These are phyloP conservation scores for Aspergillus oerlinghausenensis DNA, from an alignment of 2,329 filamentous ascomycete species.

Conservation along the genomic window DNA sequence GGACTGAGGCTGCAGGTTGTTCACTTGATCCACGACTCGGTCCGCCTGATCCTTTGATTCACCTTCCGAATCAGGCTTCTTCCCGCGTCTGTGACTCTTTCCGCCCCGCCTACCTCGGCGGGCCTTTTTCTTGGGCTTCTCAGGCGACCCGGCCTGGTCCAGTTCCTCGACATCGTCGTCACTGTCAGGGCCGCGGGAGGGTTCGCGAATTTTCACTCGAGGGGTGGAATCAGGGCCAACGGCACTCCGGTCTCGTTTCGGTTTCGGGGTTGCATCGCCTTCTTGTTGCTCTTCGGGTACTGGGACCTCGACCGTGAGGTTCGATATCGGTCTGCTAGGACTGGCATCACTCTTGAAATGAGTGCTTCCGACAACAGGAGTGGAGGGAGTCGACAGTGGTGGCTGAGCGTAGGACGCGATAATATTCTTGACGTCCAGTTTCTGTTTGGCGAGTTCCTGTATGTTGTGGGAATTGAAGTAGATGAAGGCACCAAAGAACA, in stretches of 20 bases:
- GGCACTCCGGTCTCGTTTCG: conserved; percentile 18
- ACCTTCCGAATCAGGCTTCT: conserved; percentile 50
- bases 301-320: conserved; percentile 30
- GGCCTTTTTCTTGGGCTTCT: conserved; percentile 62
- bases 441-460: conserved; percentile 39
- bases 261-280: conserved; percentile 27
- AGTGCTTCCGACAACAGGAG: conserved; percentile 28
- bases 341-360: conserved; percentile 25
- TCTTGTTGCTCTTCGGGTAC: conserved; percentile 17
- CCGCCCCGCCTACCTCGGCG: conserved; percentile 70
- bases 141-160: conserved; percentile 21
- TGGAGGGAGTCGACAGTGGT: conserved; percentile 35
- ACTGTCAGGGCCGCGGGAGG: conserved; percentile 28
- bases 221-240: conserved; percentile 24
- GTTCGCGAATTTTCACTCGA: conserved; percentile 39
- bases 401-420: conserved; percentile 37
- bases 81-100: conserved; percentile 55
- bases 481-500: conserved; percentile 39
- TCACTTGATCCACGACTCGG: conserved; percentile 56
- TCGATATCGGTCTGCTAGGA: conserved; percentile 18
- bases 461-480: conserved; percentile 41
- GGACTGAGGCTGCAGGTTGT: conserved; percentile 33
- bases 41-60: conserved; percentile 56
- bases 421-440: conserved; percentile 43
- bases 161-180: conserved; percentile 31